Evolutionary conservation across 306 rosid genomes (phyloP), one percentile per base, ranked within the genome.

Genomic region (Abrus precatorius): DNA sequence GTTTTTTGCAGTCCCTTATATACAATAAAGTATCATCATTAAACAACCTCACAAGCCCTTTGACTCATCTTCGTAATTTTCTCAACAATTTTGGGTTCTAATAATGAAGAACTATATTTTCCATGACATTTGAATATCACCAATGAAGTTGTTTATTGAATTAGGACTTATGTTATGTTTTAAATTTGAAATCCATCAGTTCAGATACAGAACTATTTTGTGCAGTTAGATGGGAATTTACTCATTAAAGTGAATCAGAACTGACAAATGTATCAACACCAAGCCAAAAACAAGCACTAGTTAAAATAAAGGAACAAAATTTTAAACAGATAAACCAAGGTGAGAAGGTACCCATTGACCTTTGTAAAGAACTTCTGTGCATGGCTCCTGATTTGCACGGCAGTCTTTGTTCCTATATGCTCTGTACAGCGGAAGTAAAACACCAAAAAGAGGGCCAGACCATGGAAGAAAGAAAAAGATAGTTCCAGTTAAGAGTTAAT

Each of bases 351-450:
- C 78, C 76, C 60, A 86, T 83, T 80, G 77, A 95, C 99, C 99
- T 95, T 95, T 85, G 99, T 87, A 90, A 95, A 95, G 86, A 95
- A 95, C 80, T 95, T 95, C 84, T 95, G 99, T n/a, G 99, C 99
- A 88, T 95, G 99, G 86, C 99, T 95, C 86, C 99, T 81, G 87
- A 95, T 95, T 88, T 95, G 99, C 85, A 95, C 99, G 69, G 98
- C 99, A 83, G 99, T 95, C 89, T 95, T 95, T 57, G 99, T 95
- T 86, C 99, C 99, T 76, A 95, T 91, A 84, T 95, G 99, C 75
- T 95, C 99, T 95, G 96, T 87, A 79, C 44, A 40, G 49, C 80
- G 85, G 70, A 84, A 82, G 77, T 77, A 80, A 76, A 82, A 55
- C 67, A 80, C 49, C 81, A 30, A 56, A 60, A 71, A 57, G 20